Evolutionary conservation across 495 filamentous ascomycete species (phyloP).

Genomic region (Annulohypoxylon maeteangense): DNA sequence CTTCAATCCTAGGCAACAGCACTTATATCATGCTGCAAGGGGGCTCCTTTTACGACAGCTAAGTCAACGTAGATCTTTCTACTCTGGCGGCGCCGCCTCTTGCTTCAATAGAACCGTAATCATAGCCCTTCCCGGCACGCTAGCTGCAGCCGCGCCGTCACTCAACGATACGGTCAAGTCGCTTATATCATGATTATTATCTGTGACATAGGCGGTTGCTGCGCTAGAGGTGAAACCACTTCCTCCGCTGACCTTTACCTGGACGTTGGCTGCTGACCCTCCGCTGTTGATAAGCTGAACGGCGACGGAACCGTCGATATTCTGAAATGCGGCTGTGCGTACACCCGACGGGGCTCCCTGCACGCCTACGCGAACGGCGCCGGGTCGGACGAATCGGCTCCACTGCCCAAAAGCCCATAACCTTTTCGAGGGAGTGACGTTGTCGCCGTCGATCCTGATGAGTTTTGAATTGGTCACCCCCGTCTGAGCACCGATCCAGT

Average conservation of each 20-base stretch:
- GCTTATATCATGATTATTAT: conserved; percentile 44
- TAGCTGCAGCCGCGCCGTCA: conserved; percentile 25
- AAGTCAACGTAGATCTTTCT: not conserved
- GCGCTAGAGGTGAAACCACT: conserved; percentile 10
- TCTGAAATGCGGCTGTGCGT: conserved; percentile 57
- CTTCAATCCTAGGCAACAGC: not conserved
- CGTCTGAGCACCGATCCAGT: conserved; percentile 63
- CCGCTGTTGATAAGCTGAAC: conserved; percentile 60
- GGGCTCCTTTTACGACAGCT: not conserved
- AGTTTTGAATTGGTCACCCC: conserved; percentile 56
- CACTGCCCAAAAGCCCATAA: conserved; percentile 63
- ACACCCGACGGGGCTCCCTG: conserved; percentile 46
- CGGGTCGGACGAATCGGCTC: conserved; percentile 58
- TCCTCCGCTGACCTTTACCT: conserved; percentile 36
- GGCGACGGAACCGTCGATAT: conserved; percentile 56
- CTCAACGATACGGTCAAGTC: conserved; percentile 25
- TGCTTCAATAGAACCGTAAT: conserved; percentile 39
- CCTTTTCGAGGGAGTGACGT: conserved; percentile 51
- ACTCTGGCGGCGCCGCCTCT: not conserved
- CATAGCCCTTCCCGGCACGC: conserved; percentile 40
- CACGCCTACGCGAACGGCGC: conserved; percentile 56
- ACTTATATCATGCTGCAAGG: not conserved
- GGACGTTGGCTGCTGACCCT: conserved; percentile 26
- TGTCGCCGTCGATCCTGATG: conserved; percentile 48
- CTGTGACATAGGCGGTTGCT: conserved; percentile 46